These are phyloP conservation scores for Zymoseptoria brevis DNA, from an alignment of 2,329 filamentous ascomycete genomes.

Conservation along the genomic window DNA sequence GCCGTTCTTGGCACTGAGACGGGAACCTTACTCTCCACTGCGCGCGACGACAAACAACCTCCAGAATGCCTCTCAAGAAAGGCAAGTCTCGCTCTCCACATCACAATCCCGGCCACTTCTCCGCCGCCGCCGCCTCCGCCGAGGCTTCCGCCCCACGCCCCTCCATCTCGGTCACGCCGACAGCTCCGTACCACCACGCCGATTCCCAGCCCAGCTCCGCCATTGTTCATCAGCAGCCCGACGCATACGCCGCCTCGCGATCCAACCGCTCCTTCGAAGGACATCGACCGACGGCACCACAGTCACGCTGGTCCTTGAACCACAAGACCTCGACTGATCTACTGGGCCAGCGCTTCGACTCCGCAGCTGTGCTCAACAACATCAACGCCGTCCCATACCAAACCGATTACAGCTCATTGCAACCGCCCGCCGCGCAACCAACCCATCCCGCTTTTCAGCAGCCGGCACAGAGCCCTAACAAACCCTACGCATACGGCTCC, in stretches of 20 bases:
- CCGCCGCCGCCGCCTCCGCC: not conserved
- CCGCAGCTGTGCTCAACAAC: conserved; percentile 30
- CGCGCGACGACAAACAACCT: not conserved
- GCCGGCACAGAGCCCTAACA: conserved; percentile 3
- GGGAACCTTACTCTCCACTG: no score
- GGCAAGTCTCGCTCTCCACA: not conserved
- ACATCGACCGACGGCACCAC: not conserved
- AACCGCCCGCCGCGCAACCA: conserved; percentile 6
- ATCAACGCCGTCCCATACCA: conserved; percentile 28
- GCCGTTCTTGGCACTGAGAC: not conserved
- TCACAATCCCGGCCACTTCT: not conserved
- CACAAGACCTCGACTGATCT: conserved; percentile 29
- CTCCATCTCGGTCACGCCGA: not conserved
- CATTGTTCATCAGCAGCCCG: not conserved
- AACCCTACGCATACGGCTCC: conserved; percentile 8
- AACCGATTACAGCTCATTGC: conserved; percentile 9
- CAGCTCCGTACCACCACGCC: not conserved
- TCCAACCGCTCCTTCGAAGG: not conserved
- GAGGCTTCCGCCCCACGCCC: not conserved
- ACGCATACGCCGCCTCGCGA: not conserved
- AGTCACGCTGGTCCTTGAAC: conserved; percentile 19
- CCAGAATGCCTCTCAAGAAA: not conserved
- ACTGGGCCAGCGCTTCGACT: conserved; percentile 36
- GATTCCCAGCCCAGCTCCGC: not conserved
- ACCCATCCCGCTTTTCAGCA: conserved; percentile 2